These are phyloP conservation scores for Claviceps pazoutovae DNA, from an alignment of 2,329 filamentous ascomycete genomes.

Conservation along the genomic window DNA sequence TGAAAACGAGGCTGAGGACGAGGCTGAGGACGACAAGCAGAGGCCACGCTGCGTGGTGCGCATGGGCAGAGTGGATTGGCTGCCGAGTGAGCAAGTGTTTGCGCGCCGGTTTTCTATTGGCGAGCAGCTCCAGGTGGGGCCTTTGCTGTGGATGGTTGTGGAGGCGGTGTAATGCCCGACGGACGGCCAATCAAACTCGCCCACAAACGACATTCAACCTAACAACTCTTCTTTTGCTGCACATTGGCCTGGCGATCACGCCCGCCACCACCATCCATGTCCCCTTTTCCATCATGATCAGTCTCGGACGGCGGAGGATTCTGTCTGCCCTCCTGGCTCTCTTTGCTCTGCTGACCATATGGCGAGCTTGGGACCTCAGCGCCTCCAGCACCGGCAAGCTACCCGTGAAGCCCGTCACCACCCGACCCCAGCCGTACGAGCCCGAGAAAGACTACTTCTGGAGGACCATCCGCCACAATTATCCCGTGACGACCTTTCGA, in stretches of 20 bases:
- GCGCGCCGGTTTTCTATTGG: background rate
- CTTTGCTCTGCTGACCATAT: conserved; percentile 5
- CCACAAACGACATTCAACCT: no score
- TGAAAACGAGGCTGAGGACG: background rate
- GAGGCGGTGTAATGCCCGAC: conserved; percentile 3
- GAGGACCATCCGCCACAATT: conserved; percentile 9
- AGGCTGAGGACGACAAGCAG: background rate
- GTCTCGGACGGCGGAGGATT: conserved; percentile 5
- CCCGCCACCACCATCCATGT: background rate
- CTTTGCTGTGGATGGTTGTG: conserved; percentile 7
- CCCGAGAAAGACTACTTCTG: conserved; percentile 10
- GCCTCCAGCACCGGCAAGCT: background rate
- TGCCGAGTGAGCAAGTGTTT: conserved; percentile 5
- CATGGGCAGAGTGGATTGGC: conserved; percentile 15
- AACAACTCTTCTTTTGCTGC: background rate
- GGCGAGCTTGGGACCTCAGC: conserved; percentile 5
- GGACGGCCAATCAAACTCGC: conserved; percentile 11
- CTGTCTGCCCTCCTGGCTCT: conserved; percentile 2
- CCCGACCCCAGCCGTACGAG: conserved; percentile 3
- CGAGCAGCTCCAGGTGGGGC: background rate
- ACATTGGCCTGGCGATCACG: background rate
- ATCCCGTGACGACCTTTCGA: conserved; percentile 8
- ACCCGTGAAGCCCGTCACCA: conserved; percentile 2
- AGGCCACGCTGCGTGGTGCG: conserved; percentile 18
- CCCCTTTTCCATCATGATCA: conserved; percentile 3